Conservation (phyloP, 2,329 filamentous ascomycete species). For the Fusarium solani-melongenae region DNA sequence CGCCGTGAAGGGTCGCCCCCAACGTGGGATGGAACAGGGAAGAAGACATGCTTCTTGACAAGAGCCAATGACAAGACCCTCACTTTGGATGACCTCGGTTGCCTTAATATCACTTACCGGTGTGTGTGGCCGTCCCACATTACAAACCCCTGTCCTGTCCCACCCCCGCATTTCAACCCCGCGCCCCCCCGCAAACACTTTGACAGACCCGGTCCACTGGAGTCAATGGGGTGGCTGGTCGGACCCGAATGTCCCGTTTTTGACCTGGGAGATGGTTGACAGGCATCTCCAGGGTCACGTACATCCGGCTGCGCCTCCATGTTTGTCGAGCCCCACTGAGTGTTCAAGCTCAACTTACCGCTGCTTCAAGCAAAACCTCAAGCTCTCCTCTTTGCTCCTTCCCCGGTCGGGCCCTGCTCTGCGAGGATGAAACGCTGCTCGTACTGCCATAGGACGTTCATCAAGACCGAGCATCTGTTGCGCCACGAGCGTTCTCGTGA, state of each 20-base stretch:
- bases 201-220: not conserved
- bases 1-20: not conserved
- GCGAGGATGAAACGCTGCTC: constrained; percentile 2
- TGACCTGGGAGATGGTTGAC: not conserved
- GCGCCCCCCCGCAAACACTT: not conserved
- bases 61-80: not conserved
- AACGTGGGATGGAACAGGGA: not conserved
- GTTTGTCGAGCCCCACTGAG: not conserved
- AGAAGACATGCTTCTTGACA: not conserved
- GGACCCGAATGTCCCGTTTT: not conserved
- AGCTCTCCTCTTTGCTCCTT: not conserved
- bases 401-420: not conserved
- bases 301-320: not conserved
- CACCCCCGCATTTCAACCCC: not conserved
- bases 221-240: not conserved
- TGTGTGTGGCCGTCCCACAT: not conserved
- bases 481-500: constrained; percentile 21
- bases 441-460: constrained; percentile 11
- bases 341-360: not conserved
- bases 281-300: not conserved
- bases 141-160: not conserved
- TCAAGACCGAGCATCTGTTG: constrained; percentile 14
- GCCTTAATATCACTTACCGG: not conserved
- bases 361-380: not conserved
- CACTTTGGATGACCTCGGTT: not conserved